A percentile compares a stretch with the other conserved stretches of the same genome.
Conservation (phyloP, 225 moss, liverwort and hornwort species). For the Pseudisothecium myosuroides region DNA sequence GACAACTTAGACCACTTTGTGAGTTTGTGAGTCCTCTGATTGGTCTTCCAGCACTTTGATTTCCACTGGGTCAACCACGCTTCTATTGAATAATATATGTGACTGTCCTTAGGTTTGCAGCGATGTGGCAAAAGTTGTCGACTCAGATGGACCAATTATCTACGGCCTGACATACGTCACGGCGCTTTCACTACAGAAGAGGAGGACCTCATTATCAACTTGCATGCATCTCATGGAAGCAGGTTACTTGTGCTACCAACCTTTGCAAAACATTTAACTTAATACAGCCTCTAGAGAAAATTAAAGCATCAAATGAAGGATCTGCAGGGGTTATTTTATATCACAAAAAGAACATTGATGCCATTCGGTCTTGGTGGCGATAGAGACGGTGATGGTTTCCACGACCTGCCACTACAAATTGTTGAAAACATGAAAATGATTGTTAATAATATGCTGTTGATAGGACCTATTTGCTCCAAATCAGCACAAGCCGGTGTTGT, state of each 20-base stretch:
- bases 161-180: conserved; percentile 19
- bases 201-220: conserved; percentile 15
- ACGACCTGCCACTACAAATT: background rate
- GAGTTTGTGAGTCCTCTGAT: background rate
- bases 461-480: background rate
- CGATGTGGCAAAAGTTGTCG: conserved; percentile 37
- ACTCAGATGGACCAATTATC: conserved; percentile 24
- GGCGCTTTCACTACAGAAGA: conserved; percentile 6
- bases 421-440: background rate
- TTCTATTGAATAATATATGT: background rate
- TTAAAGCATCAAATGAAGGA: background rate
- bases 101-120: background rate
- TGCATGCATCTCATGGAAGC: conserved; percentile 24
- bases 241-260: background rate
- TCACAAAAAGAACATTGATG: background rate
- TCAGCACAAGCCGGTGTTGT: too few species aligned
- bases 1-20: background rate
- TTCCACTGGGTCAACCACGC: background rate
- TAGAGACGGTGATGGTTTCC: background rate
- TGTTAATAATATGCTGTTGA: background rate
- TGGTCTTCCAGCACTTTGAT: background rate
- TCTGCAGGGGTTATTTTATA: background rate
- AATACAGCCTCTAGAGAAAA: too few species aligned
- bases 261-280: background rate
- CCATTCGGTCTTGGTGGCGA: background rate